phyloP scores from a whole-genome alignment of 345 rosid species.

The Clarkia xantiana region DNA sequence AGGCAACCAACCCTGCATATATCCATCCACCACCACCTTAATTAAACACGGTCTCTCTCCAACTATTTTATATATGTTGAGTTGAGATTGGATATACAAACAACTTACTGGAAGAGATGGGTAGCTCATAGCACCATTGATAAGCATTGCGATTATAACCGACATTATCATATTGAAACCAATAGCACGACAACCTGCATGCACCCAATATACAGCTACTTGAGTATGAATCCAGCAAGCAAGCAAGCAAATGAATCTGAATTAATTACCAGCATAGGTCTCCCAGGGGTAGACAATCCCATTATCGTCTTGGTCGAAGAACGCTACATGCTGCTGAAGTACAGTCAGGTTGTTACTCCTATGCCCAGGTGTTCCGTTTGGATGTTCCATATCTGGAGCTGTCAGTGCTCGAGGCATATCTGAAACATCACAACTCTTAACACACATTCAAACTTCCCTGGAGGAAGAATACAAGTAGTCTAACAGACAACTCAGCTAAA shows the following conservation, averaged over 20 bases:
- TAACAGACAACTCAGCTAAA: no score
- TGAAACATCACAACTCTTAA: conserved; percentile 14
- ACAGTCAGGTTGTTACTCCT: conserved; percentile 38
- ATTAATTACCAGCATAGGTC: conserved; percentile 66
- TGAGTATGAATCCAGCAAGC: neutral
- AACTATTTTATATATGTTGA: no score
- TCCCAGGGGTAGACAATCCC: conserved; percentile 98
- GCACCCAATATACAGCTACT: neutral
- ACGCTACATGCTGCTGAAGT: conserved; percentile 81
- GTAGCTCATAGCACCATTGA: conserved; percentile 43
- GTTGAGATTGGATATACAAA: neutral
- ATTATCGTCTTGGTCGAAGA: conserved; percentile 60
- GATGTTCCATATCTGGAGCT: conserved; percentile 58
- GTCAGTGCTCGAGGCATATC: conserved; percentile 66
- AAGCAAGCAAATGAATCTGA: neutral
- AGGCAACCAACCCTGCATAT: conserved; percentile 69
- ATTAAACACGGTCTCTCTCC: no score
- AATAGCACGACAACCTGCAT: conserved; percentile 37
- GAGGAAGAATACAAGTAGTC: no score
- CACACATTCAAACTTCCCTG: no score
- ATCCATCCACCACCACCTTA: neutral
- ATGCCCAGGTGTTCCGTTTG: conserved; percentile 50
- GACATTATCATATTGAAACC: conserved; percentile 58
- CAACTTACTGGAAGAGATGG: conserved; percentile 46
- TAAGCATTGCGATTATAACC: conserved; percentile 25